Base-by-base conservation (phyloP, 2,329 filamentous ascomycete genomes). In the Exophiala viscosa region DNA sequence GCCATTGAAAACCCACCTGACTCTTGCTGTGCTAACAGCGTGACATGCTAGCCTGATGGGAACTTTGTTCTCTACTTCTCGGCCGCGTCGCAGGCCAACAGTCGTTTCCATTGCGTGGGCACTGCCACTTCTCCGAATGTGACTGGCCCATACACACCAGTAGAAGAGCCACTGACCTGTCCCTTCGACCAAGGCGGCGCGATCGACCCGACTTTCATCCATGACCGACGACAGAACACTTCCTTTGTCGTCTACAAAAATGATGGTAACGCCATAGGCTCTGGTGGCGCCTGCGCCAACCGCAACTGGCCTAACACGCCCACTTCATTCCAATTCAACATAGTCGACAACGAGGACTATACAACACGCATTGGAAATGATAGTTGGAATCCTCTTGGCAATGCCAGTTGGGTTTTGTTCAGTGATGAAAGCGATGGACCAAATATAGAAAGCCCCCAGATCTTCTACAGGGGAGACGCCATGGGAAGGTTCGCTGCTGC, bases 51-150 rank as follows among this genome's bases (percentile, higher is more conserved):
- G 45, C 45, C 59, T 31, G 64, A 68, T 40, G 76, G 74, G 4
- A 70, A 64, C 3, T 82, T 78, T 62, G 73, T 82, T 34, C 75
- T 83, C 69, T 82, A 81, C 68, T 82, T 76, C 63, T 73, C 76
- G 11, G 79, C 76, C 32, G 20, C 44, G 15, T 39, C 36, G 17
- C 66, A 65, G 0, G 63, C 63, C 8, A 61, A 67, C 44, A 61
- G 66, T 1, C 61, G 55, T 4, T 67, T 69, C 32, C 81, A 84
- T 65, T 84, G 81, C 66, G 66, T 84, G 52, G 81, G 81, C 38
- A 71, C 72, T 2, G 81, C 80, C 1, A 73, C 73, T 2, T 70
- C 78, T 0, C 55, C 67, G 11, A 66, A 63, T 11, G 65, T 77
- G 17, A 61, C 67, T 2, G 79, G 81, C 0, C 79, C 79, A 0